Base-by-base conservation (phyloP, 805 yeast species). In the Zygosaccharomyces kombuchaensis region DNA sequence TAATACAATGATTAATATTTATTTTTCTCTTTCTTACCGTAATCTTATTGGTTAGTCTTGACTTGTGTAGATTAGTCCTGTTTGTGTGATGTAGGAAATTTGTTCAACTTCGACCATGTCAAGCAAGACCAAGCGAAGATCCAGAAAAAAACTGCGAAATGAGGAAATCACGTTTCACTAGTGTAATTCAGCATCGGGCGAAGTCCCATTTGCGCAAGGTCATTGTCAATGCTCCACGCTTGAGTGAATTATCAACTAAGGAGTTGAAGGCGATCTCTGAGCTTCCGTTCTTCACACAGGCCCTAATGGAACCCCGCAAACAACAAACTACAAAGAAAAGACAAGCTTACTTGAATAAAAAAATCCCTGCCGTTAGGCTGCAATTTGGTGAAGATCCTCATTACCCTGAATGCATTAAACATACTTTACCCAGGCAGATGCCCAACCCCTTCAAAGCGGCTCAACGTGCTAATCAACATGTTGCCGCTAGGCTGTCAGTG, bases 401-500 rank as follows among this genome's bases (percentile, higher is more conserved):
- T 3, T 32, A 54, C 34, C 45, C 54, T 5, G 53, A 40, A 7
- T 56, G 43, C 26, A 27, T 61, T 2, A 44, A 44, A 8, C 52
- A 49, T 36, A 38, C 45, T 2, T 37, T 56, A 9, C 65, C 65
- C 8, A 22, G 26, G 12, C 21, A 38, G 9, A 25, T 51, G 22
- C 37, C 50, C 7, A 52, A 43, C 10, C 67, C 65, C 4, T 61
- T 51, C 31, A 27, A 46, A 12, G 54, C 48, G 34, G 50, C 13
- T n/a, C 40, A 40, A n/a, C 39, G 36, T 25, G 43, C 46, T 7
- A 36, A 46, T 22, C 50, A 51, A 9, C 38, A 37, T 13, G 39
- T 37, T 19, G 36, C 40, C n/a, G 34, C 45, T 31, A 48, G 68
- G 26, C 45, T 64, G 10, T 62, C 67, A 8, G 88, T 84, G 3